Base-by-base conservation (phyloP, 2,329 filamentous ascomycete genomes). In the Fusarium dimerum region DNA sequence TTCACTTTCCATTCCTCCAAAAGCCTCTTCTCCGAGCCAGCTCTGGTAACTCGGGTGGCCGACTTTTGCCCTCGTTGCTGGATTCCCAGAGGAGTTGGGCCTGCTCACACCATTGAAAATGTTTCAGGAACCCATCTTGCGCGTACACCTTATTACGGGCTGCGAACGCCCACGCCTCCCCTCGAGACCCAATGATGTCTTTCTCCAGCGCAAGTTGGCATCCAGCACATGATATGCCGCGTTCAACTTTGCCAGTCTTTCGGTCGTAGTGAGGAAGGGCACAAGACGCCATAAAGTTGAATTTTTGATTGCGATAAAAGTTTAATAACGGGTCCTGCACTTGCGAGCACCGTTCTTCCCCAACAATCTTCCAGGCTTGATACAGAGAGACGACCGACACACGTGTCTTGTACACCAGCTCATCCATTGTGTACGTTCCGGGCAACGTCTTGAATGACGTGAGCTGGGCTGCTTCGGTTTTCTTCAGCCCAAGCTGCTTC, bases 21-120 rank as follows among this genome's bases (percentile, higher is more conserved):
- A 26, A 26, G 20, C 20, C 20, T 26, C 7, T 7, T 26, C 20
- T 26, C 20, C 20, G 20, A 26, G 20, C 20, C 20, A 26, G 4
- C 7, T 26, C 20, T 26, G 20, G 20, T 26, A 26, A 7, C 20
- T 26, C 20, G 20, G 20, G 7, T 26, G 20, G 20, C 20, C 20
- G 20, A 26, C 20, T 4, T 26, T 26, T 26, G 20, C 20, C 20
- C 20, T 26, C 20, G 7, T 26, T 7, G 7, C 20, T 26, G 20
- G 20, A 59, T 48, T 17, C 54, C 69, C 68, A 71, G 41, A 71
- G 52, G 30, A 61, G 41, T 54, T 71, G 67, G 53, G 67, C 68
- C 55, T 67, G 62, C 59, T 67, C 59, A 62, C 68, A 72, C 64
- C 63, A 68, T 56, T 56, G 57, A 59, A 72, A 72, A 57, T 72